Evolutionary conservation across 179 eudicot species (phyloP).

Genomic region (Heliamphora pulchella): DNA sequence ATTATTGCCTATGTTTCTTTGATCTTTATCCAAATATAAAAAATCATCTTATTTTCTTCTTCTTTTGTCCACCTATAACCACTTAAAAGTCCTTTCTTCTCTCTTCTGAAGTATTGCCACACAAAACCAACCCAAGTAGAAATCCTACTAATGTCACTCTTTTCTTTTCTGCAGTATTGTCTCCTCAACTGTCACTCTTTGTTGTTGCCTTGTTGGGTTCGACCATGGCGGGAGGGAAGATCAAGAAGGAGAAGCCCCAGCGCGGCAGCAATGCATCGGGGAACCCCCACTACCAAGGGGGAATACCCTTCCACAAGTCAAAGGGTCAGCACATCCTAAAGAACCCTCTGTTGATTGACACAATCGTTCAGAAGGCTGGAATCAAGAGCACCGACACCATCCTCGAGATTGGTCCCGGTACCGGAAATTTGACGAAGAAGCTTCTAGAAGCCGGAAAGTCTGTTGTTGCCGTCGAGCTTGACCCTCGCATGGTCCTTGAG

Average conservation of each 20-base stretch:
- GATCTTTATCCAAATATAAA: too few relatives aligned
- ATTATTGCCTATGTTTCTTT: too few relatives aligned
- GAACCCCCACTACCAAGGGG: slow-evolving; percentile 48
- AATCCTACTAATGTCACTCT: too few relatives aligned
- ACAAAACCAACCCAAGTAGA: too few relatives aligned
- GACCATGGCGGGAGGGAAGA: slow-evolving; percentile 48
- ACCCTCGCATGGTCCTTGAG: slow-evolving; percentile 75
- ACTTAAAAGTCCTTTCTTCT: too few relatives aligned
- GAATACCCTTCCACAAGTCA: slow-evolving; percentile 72
- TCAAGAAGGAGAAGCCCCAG: slow-evolving; percentile 31
- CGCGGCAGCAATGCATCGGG: slow-evolving; percentile 18
- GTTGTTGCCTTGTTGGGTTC: not conserved
- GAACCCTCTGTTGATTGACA: slow-evolving; percentile 57
- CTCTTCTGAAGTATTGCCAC: too few relatives aligned
- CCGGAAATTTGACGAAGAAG: slow-evolving; percentile 75
- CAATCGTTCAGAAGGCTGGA: slow-evolving; percentile 63
- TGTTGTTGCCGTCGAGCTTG: slow-evolving; percentile 73
- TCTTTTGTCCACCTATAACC: too few relatives aligned
- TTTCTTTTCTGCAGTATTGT: too few relatives aligned
- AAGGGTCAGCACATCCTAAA: slow-evolving; percentile 75
- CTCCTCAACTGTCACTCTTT: not conserved
- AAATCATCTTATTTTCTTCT: too few relatives aligned
- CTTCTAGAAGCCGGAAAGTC: slow-evolving; percentile 65
- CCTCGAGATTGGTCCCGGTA: slow-evolving; percentile 85
- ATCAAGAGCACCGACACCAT: slow-evolving; percentile 54